Evolutionary conservation across 805 yeast species (phyloP).

Genomic region (Starmerella kuoi): DNA sequence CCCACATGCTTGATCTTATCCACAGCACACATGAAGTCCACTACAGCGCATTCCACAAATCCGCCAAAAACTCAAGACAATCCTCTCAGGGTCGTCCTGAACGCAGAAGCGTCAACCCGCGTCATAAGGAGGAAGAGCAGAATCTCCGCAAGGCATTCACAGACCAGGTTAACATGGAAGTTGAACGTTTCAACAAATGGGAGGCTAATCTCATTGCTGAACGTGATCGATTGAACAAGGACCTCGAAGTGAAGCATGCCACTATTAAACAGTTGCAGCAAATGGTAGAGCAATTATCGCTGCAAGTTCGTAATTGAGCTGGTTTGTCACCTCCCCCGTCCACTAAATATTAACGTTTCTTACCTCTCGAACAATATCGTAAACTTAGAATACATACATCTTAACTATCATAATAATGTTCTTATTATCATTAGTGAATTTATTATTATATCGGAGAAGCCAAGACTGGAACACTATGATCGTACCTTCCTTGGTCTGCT

Average conservation of each 20-base stretch:
- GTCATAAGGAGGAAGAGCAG: slow-evolving; percentile 92
- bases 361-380: too few species aligned
- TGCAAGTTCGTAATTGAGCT: slow-evolving; percentile 12
- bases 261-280: slow-evolving; percentile 30
- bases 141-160: slow-evolving; percentile 87
- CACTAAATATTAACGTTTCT: background rate
- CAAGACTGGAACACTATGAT: slow-evolving; percentile 13
- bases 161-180: slow-evolving; percentile 93
- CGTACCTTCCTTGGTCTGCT: slow-evolving; percentile 20
- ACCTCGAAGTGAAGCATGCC: slow-evolving; percentile 73
- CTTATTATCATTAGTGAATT: too few species aligned
- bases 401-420: too few species aligned
- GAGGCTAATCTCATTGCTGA: slow-evolving; percentile 92
- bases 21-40: slow-evolving; percentile 57
- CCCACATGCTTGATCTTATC: slow-evolving; percentile 67
- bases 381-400: too few species aligned
- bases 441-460: slow-evolving; percentile 10
- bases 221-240: slow-evolving; percentile 86
- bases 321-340: background rate
- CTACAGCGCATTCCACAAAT: slow-evolving; percentile 56
- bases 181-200: slow-evolving; percentile 97
- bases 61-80: slow-evolving; percentile 41
- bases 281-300: slow-evolving; percentile 23
- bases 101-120: slow-evolving; percentile 55
- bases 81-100: slow-evolving; percentile 30